Evolutionary conservation across 2,329 filamentous ascomycete genomes (phyloP), one percentile per base, ranked within the genome.

Genomic region (Colletotrichum nymphaeae): DNA sequence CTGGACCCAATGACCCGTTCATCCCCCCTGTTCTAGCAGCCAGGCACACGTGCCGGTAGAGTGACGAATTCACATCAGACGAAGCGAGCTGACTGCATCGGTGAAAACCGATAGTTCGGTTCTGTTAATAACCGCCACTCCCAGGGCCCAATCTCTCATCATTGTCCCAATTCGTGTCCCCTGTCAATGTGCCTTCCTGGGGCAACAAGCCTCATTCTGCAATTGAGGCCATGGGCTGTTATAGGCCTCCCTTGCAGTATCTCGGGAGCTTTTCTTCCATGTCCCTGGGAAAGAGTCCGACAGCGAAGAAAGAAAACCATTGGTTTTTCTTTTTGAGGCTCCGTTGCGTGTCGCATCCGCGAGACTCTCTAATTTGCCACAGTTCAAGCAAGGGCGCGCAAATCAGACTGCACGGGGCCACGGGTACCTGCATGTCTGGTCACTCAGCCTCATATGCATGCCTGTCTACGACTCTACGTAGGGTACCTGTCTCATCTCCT

Each of bases 41-140:
- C 1, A 49, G 4, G 7, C 2, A 42, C 42, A 49, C 19, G 42
- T 67, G 55, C 55, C 63, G 46, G 46, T 52, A 5, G 59, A 42
- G 37, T 42, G 37, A 42, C 32, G 37, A 42, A 42, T 7, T 30
- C 26, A 52, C 59, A 63, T 63, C 26, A 30, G 59, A 63, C 42
- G 42, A 32, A 24, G 30, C 49, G 24, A 52, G 59, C 59, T 12
- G 59, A 19, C 59, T 52, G 59, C 59, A 46, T 30, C 70, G 32
- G 66, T 64, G 59, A 65, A 37, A 69, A 73, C 65, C 66, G 66
- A 65, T 56, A 35, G 59, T 60, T 46, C 59, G 69, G 66, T 37
- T 55, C 67, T 32, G 49, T n/a, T 69, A 42, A 63, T 64, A 24
- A 56, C 16, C 37, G 3, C 37, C 32, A 35, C 32, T 1, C 11